These are phyloP conservation scores for Trichosporon sp. DNA, from an alignment of 1,284 basidiomycete genomes.

Conservation along the genomic window DNA sequence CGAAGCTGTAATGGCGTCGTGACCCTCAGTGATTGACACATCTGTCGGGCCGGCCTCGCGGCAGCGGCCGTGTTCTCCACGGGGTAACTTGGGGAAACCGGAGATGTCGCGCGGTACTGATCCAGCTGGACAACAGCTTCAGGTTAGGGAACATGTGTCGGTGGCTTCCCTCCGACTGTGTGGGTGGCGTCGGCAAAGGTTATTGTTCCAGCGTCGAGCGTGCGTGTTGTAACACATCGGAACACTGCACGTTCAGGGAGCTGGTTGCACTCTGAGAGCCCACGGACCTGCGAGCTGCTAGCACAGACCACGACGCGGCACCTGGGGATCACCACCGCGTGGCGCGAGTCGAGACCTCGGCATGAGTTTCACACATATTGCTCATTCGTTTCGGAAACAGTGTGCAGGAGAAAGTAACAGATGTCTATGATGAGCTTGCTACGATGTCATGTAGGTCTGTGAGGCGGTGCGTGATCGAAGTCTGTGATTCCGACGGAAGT, in stretches of 20 bases:
- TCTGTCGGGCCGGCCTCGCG: not conserved
- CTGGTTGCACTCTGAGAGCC: not conserved
- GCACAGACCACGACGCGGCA: constrained; percentile 8
- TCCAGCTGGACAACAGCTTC: not conserved
- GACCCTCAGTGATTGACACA: not conserved
- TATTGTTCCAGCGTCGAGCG: constrained; percentile 12
- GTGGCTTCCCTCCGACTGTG: not conserved
- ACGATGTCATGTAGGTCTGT: not conserved
- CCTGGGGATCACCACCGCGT: not conserved
- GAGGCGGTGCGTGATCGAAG: not conserved
- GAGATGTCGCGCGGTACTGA: not conserved
- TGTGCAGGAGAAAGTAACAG: not conserved
- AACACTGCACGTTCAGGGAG: not conserved
- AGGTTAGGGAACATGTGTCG: not conserved
- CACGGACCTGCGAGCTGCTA: constrained; percentile 7
- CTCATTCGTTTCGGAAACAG: constrained; percentile 9
- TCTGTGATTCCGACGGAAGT: not conserved
- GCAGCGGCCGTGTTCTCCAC: constrained; percentile 7
- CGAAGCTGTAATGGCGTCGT: not conserved
- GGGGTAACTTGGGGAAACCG: not conserved
- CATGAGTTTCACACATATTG: constrained; percentile 1
- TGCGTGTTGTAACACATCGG: not conserved
- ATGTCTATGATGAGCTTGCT: not conserved
- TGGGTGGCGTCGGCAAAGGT: constrained; percentile 11
- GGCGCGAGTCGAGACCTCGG: not conserved